Conservation (phyloP, 192 early-diverging fungal genomes). For the Mortierella hygrophila region DNA sequence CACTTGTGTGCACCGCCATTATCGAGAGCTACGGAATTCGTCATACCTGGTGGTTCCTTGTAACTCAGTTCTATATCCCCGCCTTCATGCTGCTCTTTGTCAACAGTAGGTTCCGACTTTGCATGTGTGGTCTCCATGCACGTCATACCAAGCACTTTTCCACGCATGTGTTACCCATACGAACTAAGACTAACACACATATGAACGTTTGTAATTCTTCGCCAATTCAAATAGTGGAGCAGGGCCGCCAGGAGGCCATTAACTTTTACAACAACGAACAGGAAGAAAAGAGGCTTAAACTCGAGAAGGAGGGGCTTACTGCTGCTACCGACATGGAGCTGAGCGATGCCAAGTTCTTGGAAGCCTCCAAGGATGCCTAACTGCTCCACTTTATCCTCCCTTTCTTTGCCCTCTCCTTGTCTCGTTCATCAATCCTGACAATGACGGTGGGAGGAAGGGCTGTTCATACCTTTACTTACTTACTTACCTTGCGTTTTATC, state of each 20-base stretch:
- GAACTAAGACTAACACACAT: not conserved
- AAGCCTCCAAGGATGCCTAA: not conserved
- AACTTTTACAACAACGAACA: conserved; percentile 37
- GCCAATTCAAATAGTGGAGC: conserved; percentile 13
- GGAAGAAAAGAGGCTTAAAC: conserved; percentile 12
- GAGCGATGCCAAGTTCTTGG: not conserved
- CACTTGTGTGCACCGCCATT: conserved; percentile 38
- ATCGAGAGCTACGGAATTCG: conserved; percentile 35
- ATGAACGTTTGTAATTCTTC: not conserved
- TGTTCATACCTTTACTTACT: no score
- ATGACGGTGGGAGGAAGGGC: no score
- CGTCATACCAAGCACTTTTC: not conserved
- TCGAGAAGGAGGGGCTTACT: not conserved
- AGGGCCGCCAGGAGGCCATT: conserved; percentile 30
- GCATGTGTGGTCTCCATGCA: not conserved
- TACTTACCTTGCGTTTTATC: no score
- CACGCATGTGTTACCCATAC: not conserved
- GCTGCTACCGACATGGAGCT: not conserved
- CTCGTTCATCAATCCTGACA: no score
- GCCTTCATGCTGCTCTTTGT: conserved; percentile 35
- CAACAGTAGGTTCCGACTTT: conserved; percentile 13
- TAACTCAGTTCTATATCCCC: conserved; percentile 33
- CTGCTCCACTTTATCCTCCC: no score
- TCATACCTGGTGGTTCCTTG: conserved; percentile 39
- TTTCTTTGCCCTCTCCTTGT: no score